Base-by-base conservation (phyloP, 1,284 basidiomycete species). In the Ceratobasidium sp. region DNA sequence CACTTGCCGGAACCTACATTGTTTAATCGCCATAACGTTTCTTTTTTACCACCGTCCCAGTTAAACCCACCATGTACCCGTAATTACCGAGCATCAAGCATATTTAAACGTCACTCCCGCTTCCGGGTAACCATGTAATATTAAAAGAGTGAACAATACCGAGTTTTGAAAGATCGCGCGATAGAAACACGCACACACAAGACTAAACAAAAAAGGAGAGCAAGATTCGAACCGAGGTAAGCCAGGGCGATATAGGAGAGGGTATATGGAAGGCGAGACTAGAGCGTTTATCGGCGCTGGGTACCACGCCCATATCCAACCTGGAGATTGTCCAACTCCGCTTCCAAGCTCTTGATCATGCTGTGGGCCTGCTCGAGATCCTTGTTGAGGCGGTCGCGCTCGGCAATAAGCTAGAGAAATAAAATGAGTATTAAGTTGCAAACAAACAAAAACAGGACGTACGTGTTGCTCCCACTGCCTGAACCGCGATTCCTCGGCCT, bases 401-500 rank as follows among this genome's bases (percentile, higher is more conserved):
- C 96, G 74, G 95, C 94, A 79, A 98, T 98, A 82, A 98, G 94
- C 94, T 97, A 80, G 2, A 64, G 78, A 76, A 61, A 26, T 26
- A 42, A 31, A 33, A 20, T 58, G 35, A 77, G 63, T 56, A 69
- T 39, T 47, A 74, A 39, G 37, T 54, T 47, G 20, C 56, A 56
- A 56, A 49, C 10, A 31, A 33, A 28, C 54, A 65, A 31, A 64
- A 11, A 33, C 20, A 15, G 47, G 63, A 88, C 92, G 80, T 84
- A 96, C 94, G 86, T 98, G 97, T 86, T 98, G 96, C 85, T 99
- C 97, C 98, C 98, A 99, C 83, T 99, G 96, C 83, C 98, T 91
- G 90, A 99, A 99, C 78, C 98, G 89, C 13, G 94, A 90, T 84
- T 99, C 97, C 87, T 99, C 97, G 78, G 96, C 88, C 89, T 99